Evolutionary conservation across 768 basidiomycete species (phyloP).

Genomic region (Mycena leptocephala): DNA sequence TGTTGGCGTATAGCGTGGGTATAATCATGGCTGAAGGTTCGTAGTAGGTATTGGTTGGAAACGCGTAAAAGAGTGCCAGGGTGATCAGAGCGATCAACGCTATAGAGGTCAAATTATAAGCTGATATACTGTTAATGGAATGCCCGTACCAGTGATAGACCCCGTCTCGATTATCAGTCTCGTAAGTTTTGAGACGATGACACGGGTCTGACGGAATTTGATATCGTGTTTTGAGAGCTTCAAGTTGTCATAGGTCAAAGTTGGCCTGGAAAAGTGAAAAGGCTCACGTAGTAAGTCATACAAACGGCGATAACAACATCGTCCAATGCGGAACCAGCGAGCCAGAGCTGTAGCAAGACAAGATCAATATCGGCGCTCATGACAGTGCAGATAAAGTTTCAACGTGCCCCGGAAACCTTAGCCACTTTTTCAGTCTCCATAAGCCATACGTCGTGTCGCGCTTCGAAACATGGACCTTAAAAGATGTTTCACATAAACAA

Average conservation of each 20-base stretch:
- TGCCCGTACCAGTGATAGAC: neutral
- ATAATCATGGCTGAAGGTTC: neutral
- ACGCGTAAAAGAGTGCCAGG: neutral
- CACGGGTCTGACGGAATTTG: neutral
- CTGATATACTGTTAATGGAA: neutral
- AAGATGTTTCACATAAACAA: too few relatives aligned
- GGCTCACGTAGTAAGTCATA: slow-evolving; percentile 3
- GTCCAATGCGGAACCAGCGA: neutral
- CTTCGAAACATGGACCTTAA: too few relatives aligned
- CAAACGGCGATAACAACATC: slow-evolving; percentile 7
- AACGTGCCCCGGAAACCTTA: neutral
- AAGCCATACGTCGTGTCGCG: too few relatives aligned
- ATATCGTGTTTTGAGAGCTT: neutral
- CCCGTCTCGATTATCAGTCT: slow-evolving; percentile 9
- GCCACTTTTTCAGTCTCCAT: neutral
- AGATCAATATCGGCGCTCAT: neutral
- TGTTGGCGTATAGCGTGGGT: slow-evolving; percentile 15
- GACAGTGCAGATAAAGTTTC: neutral
- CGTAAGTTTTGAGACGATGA: neutral
- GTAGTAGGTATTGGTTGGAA: neutral
- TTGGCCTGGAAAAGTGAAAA: neutral
- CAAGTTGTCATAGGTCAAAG: neutral
- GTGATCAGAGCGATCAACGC: neutral
- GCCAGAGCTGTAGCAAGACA: neutral
- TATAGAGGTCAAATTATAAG: neutral